These are phyloP conservation scores for Umbelopsis sp. DNA, from an alignment of 371 early-diverging fungal genomes.

Conservation along the genomic window DNA sequence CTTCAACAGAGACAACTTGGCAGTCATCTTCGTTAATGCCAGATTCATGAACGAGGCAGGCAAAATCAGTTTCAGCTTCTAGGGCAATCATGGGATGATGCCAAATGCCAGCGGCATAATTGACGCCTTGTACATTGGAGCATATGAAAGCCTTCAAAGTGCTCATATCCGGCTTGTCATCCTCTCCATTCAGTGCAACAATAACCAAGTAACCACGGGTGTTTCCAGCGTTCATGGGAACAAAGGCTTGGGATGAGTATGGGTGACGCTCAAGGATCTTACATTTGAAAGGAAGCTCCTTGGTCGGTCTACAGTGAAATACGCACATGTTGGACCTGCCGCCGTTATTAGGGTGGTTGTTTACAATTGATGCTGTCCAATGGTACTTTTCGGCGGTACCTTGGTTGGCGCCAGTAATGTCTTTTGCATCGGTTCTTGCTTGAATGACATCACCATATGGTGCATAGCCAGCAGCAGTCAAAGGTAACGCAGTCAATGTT, in stretches of 20 bases:
- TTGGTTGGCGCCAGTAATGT: slow-evolving; percentile 68
- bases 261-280: slow-evolving; percentile 85
- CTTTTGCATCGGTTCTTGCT: slow-evolving; percentile 31
- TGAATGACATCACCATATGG: slow-evolving; percentile 81
- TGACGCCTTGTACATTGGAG: slow-evolving; percentile 78
- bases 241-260: slow-evolving; percentile 86
- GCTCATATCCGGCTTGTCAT: slow-evolving; percentile 68
- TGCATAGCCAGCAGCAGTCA: slow-evolving; percentile 68
- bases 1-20: slow-evolving; percentile 49
- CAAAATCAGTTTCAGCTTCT: slow-evolving; percentile 61
- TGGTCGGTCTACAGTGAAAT: slow-evolving; percentile 64
- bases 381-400: slow-evolving; percentile 77
- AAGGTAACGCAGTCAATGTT: slow-evolving; percentile 54
- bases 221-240: slow-evolving; percentile 73
- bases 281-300: slow-evolving; percentile 58
- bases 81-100: slow-evolving; percentile 90
- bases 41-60: slow-evolving; percentile 74
- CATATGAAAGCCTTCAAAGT: slow-evolving; percentile 80
- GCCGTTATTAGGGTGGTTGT: slow-evolving; percentile 44
- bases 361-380: slow-evolving; percentile 61
- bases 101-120: slow-evolving; percentile 83
- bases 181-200: slow-evolving; percentile 74
- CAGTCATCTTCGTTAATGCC: slow-evolving; percentile 72
- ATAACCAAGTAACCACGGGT: slow-evolving; percentile 74
- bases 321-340: slow-evolving; percentile 72